Evolutionary conservation across 1,139 yeast species (phyloP).

Genomic region (Candida pseudoviswanathii): DNA sequence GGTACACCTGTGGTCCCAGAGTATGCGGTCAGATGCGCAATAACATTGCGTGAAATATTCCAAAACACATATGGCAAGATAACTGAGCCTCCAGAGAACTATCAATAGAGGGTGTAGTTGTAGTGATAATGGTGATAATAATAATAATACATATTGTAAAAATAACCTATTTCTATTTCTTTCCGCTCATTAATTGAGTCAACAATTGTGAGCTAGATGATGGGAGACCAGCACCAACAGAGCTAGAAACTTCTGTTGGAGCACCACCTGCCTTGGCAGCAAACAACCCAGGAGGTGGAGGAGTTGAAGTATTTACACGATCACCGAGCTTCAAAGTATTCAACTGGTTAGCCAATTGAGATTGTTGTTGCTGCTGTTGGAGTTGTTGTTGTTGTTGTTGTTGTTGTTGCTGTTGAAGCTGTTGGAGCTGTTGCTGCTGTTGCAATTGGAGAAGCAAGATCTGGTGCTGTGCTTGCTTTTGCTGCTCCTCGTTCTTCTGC

Average conservation of each 20-base stretch:
- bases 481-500: conserved; percentile 24
- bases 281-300: conserved; percentile 50
- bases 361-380: conserved; percentile 15
- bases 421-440: conserved; percentile 16
- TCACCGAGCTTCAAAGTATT: conserved; percentile 36
- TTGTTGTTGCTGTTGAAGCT: conserved; percentile 9
- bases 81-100: conserved; percentile 20
- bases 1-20: neutral
- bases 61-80: conserved; percentile 18
- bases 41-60: conserved; percentile 20
- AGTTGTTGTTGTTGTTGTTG: conserved; percentile 14
- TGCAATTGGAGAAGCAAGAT: conserved; percentile 19
- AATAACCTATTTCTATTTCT: conserved; percentile 31
- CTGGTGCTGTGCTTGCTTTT: conserved; percentile 22
- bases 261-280: conserved; percentile 20
- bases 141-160: conserved; percentile 1
- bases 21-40: conserved; percentile 19
- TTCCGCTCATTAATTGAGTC: conserved; percentile 72
- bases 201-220: conserved; percentile 65
- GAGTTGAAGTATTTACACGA: conserved; percentile 39
- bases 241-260: conserved; percentile 7
- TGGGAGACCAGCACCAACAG: conserved; percentile 23
- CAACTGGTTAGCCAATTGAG: conserved; percentile 22
- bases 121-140: neutral
- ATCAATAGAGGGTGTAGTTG: conserved; percentile 7